Evolutionary conservation across 192 early-diverging fungal species (phyloP).

Genomic region (Dissophora globulifera): DNA sequence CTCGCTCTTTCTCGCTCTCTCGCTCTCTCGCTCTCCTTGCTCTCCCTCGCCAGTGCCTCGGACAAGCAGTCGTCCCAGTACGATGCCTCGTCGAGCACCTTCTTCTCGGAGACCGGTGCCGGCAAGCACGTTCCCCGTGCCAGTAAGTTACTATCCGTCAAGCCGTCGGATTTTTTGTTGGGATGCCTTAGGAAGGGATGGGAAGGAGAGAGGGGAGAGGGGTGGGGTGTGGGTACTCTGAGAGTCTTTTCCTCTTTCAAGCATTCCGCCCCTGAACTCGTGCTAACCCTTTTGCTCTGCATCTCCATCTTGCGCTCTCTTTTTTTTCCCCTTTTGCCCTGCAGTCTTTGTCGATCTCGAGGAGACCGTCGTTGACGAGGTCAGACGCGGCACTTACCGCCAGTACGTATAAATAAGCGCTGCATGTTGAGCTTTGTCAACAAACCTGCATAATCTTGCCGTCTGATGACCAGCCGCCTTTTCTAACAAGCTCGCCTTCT

Average conservation of each 20-base stretch:
- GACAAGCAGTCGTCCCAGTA: conserved; percentile 85
- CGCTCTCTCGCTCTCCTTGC: neutral
- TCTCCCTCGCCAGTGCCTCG: conserved; percentile 57
- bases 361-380: conserved; percentile 98
- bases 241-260: neutral
- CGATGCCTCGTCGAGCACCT: conserved; percentile 97
- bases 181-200: no score
- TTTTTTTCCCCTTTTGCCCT: conserved; percentile 3
- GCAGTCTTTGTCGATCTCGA: conserved; percentile 96
- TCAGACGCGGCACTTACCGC: conserved; percentile 99
- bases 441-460: no score
- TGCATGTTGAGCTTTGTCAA: no score
- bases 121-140: conserved; percentile 99
- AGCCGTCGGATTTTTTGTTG: conserved; percentile 6
- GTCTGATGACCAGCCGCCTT: no score
- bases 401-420: conserved; percentile 59
- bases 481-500: no score
- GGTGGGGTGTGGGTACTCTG: neutral
- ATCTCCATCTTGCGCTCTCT: no score
- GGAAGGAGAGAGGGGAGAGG: no score
- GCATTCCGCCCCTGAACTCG: neutral
- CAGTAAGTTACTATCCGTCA: conserved; percentile 25
- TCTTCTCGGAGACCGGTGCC: conserved; percentile 99
- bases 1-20: neutral
- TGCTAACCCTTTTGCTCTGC: neutral